Conservation (phyloP, 257 asterid genomes). For the Primulina huaijiensis region DNA sequence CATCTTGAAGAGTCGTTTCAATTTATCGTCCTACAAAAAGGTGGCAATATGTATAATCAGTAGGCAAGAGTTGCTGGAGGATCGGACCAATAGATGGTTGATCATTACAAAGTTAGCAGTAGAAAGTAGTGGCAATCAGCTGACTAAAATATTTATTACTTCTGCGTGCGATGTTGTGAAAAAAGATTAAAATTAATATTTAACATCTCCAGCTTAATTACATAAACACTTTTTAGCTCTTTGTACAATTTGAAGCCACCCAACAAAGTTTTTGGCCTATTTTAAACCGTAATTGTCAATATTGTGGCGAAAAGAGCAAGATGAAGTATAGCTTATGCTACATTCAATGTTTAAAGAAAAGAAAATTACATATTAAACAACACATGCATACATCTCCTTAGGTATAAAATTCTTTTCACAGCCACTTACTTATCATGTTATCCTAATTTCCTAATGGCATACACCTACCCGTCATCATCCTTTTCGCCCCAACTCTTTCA, state of each 20-base stretch:
- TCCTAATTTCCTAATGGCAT: neutral
- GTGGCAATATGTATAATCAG: conserved; percentile 6
- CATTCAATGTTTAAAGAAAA: too few relatives aligned
- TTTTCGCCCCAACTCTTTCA: neutral
- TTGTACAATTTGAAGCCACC: neutral
- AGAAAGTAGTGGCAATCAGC: neutral
- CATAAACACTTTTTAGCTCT: neutral
- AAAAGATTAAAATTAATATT: too few relatives aligned
- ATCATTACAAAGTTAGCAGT: conserved; percentile 3
- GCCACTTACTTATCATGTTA: neutral
- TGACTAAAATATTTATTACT: neutral
- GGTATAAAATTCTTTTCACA: neutral
- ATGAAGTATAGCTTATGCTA: neutral
- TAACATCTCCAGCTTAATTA: neutral
- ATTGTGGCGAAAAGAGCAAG: neutral
- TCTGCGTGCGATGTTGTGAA: neutral
- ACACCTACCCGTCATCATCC: neutral
- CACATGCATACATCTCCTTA: neutral
- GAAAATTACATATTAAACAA: neutral
- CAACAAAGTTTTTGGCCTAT: neutral
- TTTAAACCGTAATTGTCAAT: neutral
- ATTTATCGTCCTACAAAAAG: conserved; percentile 67
- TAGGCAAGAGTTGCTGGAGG: neutral
- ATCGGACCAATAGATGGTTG: neutral
- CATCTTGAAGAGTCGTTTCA: conserved; percentile 72